These are phyloP conservation scores for Hymenoscyphus salicellus DNA, from an alignment of 2,329 filamentous ascomycete species.

Conservation along the genomic window DNA sequence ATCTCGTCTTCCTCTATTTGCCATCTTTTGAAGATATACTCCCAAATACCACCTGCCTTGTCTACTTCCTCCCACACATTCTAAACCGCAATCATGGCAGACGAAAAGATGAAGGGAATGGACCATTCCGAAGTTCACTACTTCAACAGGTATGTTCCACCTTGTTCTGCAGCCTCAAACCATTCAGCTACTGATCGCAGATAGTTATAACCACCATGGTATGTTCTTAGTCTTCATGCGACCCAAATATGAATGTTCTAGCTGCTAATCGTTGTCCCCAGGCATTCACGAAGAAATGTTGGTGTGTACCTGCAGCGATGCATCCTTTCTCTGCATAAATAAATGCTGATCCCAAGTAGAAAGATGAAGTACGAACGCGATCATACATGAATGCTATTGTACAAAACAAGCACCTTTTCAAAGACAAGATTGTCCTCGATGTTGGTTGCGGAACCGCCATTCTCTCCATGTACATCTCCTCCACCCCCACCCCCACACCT, in stretches of 20 bases:
- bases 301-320: constrained; percentile 55
- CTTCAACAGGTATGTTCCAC: constrained; percentile 78
- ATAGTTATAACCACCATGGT: constrained; percentile 97
- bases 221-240: constrained; percentile 39
- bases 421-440: constrained; percentile 90
- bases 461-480: constrained; percentile 80
- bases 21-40: not conserved
- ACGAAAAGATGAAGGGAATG: constrained; percentile 47
- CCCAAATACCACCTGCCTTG: not conserved
- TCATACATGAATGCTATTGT: constrained; percentile 98
- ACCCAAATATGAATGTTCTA: constrained; percentile 33
- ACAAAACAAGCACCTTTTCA: constrained; percentile 92
- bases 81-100: constrained; percentile 42
- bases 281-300: constrained; percentile 98
- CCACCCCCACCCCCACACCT: constrained; percentile 20
- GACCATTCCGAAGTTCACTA: constrained; percentile 85
- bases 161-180: not conserved
- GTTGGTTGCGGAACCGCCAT: constrained; percentile 97
- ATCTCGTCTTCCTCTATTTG: not conserved
- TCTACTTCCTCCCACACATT: not conserved
- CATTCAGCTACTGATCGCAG: constrained; percentile 8
- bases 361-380: constrained; percentile 95
- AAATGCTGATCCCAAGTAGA: constrained; percentile 52
- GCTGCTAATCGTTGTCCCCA: constrained; percentile 39
- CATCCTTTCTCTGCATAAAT: constrained; percentile 13